These are phyloP conservation scores for Aspergillus carlsbadensis DNA, from an alignment of 495 filamentous ascomycete genomes.

Conservation along the genomic window DNA sequence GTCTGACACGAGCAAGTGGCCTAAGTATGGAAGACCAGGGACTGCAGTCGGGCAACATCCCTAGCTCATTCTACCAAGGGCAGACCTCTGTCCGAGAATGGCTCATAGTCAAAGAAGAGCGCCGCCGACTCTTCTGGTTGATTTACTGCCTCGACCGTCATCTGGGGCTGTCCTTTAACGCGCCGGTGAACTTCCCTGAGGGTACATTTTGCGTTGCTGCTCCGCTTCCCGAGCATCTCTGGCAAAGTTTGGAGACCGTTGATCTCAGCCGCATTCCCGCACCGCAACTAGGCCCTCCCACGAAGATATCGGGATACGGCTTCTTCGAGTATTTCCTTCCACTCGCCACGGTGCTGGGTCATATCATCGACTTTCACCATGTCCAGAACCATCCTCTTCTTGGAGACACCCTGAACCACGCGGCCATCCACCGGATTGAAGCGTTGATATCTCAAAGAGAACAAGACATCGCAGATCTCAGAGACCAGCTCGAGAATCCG, in stretches of 20 bases:
- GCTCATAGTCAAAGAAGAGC: constrained; percentile 11
- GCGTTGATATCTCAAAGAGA: constrained; percentile 9
- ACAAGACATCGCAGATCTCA: constrained; percentile 5
- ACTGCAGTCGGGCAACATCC: neutral
- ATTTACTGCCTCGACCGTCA: constrained; percentile 13
- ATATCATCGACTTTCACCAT: constrained; percentile 14
- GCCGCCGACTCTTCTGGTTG: constrained; percentile 10
- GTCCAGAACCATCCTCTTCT: constrained; percentile 7
- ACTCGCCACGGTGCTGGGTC: constrained; percentile 9
- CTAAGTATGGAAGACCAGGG: constrained; percentile 13
- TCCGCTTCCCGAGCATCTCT: constrained; percentile 5
- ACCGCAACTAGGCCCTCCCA: neutral
- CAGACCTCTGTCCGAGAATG: constrained; percentile 6
- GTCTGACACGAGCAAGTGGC: neutral
- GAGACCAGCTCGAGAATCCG: constrained; percentile 1
- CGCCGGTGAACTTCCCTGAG: constrained; percentile 3
- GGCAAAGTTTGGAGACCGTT: constrained; percentile 7
- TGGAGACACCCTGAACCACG: neutral
- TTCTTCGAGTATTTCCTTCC: constrained; percentile 15
- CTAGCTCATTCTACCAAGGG: neutral
- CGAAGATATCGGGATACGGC: constrained; percentile 5
- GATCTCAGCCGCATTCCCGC: neutral
- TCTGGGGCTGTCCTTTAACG: constrained; percentile 9
- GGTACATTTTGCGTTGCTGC: constrained; percentile 12
- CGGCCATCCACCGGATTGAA: constrained; percentile 6